phyloP scores from a whole-genome alignment of 1,284 basidiomycete species.

The Trichosporon ovoides region DNA sequence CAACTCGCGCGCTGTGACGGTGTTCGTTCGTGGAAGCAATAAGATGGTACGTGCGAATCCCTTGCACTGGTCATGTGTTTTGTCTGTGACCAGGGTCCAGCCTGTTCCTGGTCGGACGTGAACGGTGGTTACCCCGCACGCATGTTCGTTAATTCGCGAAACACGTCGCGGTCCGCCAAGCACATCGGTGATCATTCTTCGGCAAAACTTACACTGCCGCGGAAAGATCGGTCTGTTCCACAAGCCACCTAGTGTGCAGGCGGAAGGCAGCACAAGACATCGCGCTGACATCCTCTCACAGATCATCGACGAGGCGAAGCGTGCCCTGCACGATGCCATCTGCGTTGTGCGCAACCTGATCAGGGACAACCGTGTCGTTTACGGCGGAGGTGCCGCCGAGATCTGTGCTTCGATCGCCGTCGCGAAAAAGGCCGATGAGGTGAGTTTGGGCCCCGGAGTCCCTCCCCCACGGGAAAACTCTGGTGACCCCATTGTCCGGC shows the following conservation, averaged over 20 bases:
- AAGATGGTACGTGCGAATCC: constrained; percentile 84
- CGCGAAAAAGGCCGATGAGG: constrained; percentile 87
- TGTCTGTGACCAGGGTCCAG: background rate
- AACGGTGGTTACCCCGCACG: constrained; percentile 1
- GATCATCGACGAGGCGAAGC: constrained; percentile 98
- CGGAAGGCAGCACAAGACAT: background rate
- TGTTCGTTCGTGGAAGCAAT: constrained; percentile 95
- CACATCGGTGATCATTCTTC: background rate
- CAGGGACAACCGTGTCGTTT: constrained; percentile 92
- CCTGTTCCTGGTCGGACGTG: background rate
- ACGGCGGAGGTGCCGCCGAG: constrained; percentile 95
- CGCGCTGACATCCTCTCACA: constrained; percentile 43
- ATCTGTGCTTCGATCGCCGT: constrained; percentile 93
- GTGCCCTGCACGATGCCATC: constrained; percentile 93
- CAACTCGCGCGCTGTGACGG: constrained; percentile 90
- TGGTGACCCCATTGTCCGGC: background rate
- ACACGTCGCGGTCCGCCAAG: background rate
- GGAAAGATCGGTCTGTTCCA: too few relatives aligned
- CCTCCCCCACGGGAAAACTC: constrained; percentile 9
- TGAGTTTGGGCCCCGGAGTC: constrained; percentile 38
- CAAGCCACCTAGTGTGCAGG: too few relatives aligned
- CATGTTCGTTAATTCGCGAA: background rate
- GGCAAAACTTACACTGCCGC: background rate
- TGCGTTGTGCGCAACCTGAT: constrained; percentile 95
- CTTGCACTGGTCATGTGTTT: background rate